Conservation (phyloP, 169 alveolate species). For the Plasmodium adleri region DNA sequence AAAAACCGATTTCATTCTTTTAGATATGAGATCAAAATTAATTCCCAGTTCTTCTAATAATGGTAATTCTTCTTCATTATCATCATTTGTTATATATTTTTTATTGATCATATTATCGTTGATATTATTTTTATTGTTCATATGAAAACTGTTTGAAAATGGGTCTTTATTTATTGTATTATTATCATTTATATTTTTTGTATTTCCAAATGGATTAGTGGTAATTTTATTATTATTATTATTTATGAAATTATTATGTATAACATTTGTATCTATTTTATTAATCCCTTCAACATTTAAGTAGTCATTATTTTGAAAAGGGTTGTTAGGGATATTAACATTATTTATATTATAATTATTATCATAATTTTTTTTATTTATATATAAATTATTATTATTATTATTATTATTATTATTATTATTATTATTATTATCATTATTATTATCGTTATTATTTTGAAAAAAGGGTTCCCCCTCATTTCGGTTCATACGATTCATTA, state of each 20-base stretch:
- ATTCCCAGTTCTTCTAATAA: conserved; percentile 81
- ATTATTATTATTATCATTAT: neutral
- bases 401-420: conserved; percentile 17
- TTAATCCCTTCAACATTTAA: neutral
- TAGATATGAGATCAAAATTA: conserved; percentile 76
- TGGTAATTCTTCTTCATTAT: conserved; percentile 78
- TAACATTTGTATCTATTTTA: neutral
- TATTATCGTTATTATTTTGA: conserved; percentile 24
- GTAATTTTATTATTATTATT: conserved; percentile 5
- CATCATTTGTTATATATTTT: conserved; percentile 27
- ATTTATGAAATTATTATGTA: neutral
- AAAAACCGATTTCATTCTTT: conserved; percentile 77
- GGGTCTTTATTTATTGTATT: neutral
- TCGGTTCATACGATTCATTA: conserved; percentile 32
- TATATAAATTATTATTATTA: conserved; percentile 7
- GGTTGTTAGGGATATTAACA: conserved; percentile 18
- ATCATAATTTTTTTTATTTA: conserved; percentile 52
- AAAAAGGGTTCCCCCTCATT: neutral
- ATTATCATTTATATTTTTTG: neutral
- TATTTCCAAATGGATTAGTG: conserved; percentile 38
- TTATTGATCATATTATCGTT: neutral
- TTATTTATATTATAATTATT: conserved; percentile 17
- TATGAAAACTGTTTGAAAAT: conserved; percentile 14
- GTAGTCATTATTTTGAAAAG: conserved; percentile 30
- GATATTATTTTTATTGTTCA: conserved; percentile 1